Evolutionary conservation across 345 rosid genomes (phyloP), one percentile per base, ranked within the genome.

Genomic region (Hypericum perforatum): DNA sequence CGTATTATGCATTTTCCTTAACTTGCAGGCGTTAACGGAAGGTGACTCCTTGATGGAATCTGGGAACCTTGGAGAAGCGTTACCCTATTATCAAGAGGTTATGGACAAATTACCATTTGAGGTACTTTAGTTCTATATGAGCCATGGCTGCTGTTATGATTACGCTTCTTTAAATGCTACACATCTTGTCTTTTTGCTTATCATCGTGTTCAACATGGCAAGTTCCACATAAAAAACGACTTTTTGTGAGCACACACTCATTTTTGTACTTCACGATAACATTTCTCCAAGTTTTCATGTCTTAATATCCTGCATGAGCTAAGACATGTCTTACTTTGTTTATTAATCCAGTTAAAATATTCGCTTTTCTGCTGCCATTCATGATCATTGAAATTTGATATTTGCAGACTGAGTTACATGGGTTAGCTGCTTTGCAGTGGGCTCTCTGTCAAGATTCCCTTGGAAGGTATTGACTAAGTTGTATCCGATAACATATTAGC

Each of bases 351-450:
- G 32, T 22, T 22, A 1, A 22, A 22, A 22, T 22, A 4, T 22
- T 22, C 32, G 4, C 32, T 22, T 22, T 22, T 22, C 32, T 22
- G 32, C 4, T 22, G 32, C 32, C 32, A 1, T 22, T 22, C 32
- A 22, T 22, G 32, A 22, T 22, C 32, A 22, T 1, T 22, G 32
- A 22, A 22, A 22, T 22, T 22, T 22, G 32, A 4, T 22, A 22
- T 4, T 22, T 22, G 63, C 84, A 86, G 95, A 90, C 84, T 63
- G 94, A 86, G 67, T 82, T 84, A 62, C 86, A 90, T 74, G 97
- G 95, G 56, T 67, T 71, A 74, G 95, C 97, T 37, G 96, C 94
- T 76, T 71, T 90, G 78, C 89, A 86, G 58, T 90, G 97, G 97
- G 76, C 94, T 63, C 74, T 84, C 58, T 90, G 96, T 66, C 89